Evolutionary conservation across 176 grass and related monocot genomes (phyloP), one percentile per base, ranked within the genome.

Genomic region (Coix lacrymajobi): DNA sequence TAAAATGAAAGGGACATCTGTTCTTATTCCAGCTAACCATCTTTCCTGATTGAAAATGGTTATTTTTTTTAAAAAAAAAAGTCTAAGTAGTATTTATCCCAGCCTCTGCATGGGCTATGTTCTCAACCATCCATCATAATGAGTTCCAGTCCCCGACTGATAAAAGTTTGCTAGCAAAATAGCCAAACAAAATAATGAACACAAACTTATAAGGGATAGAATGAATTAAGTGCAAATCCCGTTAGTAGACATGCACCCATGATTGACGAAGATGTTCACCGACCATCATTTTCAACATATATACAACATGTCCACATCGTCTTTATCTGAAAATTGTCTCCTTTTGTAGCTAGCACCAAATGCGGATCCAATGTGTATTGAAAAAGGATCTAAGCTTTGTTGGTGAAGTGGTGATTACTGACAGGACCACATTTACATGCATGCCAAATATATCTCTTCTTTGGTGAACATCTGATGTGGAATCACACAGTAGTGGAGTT

Each of bases 401-500:
- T 71, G 11, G 36, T 62, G 51, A 62, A 45, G 24, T 58, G 52
- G 67, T 56, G 73, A 60, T 43, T 26, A 84, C 25, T 54, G 71
- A 81, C 32, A 57, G 22, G 22, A 57, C 24, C 20, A 56, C 17
- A 1, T 58, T 60, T 26, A 57, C 62, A 77, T 58, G 13, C 62
- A 30, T 22, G 17, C 46, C 22, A 58, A 68, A 12, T 54, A 68
- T 77, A 90, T 73, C n/a, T 79, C 56, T 74, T 66, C 80, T 31
- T 84, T 78, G 81, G 52, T 15, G 76, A 82, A 43, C 57, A 61
- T 78, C 58, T 79, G 45, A 86, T 82, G 83, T 86, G 83, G 88
- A 90, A 86, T 66, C 65, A 82, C 71, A 82, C 44, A 46, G 76
- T 82, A 73, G 78, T 85, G 66, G 79, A 37, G 16, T 36, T 89